Evolutionary conservation across 345 rosid genomes (phyloP).

Genomic region (Limnanthes douglasii): DNA sequence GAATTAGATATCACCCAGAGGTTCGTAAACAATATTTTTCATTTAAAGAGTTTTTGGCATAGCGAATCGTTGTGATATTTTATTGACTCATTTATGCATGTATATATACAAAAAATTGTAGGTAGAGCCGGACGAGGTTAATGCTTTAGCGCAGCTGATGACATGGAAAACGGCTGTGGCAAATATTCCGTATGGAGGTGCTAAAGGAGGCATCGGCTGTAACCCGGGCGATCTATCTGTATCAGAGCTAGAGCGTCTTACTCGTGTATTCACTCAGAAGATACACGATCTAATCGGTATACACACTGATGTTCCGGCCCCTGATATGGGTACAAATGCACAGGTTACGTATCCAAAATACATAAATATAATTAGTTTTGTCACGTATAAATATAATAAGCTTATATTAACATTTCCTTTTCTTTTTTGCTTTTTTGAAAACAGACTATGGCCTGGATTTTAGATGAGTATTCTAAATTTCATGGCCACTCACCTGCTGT

Average conservation of each 20-base stretch:
- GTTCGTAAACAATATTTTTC: constrained; percentile 1
- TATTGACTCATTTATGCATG: not conserved
- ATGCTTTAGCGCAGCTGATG: constrained; percentile 53
- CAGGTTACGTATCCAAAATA: constrained; percentile 27
- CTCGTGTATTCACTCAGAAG: constrained; percentile 50
- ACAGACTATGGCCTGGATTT: constrained; percentile 60
- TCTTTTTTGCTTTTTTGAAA: not conserved
- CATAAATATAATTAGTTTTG: no score
- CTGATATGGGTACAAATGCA: constrained; percentile 58
- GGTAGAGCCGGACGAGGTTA: constrained; percentile 57
- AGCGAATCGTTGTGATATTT: not conserved
- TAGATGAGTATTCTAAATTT: constrained; percentile 56
- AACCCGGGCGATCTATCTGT: constrained; percentile 25
- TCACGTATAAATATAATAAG: no score
- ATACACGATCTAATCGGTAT: constrained; percentile 30
- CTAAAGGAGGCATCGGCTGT: constrained; percentile 54
- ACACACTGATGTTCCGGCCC: constrained; percentile 45
- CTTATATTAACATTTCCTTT: not conserved
- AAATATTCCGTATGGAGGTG: constrained; percentile 47
- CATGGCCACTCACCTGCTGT: constrained; percentile 54
- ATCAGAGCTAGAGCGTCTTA: constrained; percentile 35
- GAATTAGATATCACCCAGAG: constrained; percentile 34
- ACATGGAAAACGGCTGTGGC: constrained; percentile 61
- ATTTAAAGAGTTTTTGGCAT: not conserved
- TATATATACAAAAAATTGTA: constrained; percentile 3